Conservation (phyloP, 2,329 filamentous ascomycete species). For the Aspergillus fructus region DNA sequence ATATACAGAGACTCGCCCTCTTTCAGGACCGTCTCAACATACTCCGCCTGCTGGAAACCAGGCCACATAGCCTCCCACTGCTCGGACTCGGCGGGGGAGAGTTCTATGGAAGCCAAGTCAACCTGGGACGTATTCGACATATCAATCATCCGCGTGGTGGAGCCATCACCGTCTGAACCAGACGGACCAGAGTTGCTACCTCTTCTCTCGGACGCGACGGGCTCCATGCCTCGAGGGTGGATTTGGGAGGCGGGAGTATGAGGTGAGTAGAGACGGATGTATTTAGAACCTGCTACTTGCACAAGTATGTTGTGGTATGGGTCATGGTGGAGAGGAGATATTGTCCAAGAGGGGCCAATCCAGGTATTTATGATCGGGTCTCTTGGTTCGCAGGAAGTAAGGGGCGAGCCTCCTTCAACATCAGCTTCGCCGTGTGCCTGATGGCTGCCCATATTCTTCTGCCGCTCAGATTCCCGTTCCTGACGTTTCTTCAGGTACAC, state of each 20-base stretch:
- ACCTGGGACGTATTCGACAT: constrained; percentile 88
- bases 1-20: constrained; percentile 87
- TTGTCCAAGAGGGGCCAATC: constrained; percentile 85
- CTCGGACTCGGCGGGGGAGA: constrained; percentile 42
- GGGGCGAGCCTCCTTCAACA: background rate
- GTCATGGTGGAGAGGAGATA: constrained; percentile 91
- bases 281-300: constrained; percentile 88
- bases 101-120: constrained; percentile 71
- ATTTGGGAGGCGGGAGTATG: constrained; percentile 50
- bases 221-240: constrained; percentile 40
- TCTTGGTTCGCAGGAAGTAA: constrained; percentile 16
- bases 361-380: constrained; percentile 81
- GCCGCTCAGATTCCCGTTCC: constrained; percentile 20
- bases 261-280: constrained; percentile 83
- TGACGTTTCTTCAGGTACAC: constrained; percentile 40
- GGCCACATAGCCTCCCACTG: constrained; percentile 51
- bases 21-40: constrained; percentile 72
- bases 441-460: background rate
- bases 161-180: background rate
- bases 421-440: background rate
- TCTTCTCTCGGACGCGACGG: constrained; percentile 20
- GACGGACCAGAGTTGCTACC: background rate
- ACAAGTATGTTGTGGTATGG: constrained; percentile 90
- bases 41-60: constrained; percentile 60
- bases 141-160: constrained; percentile 55